phyloP scores from a whole-genome alignment of 345 rosid genomes.

The Trapa bicornis region DNA sequence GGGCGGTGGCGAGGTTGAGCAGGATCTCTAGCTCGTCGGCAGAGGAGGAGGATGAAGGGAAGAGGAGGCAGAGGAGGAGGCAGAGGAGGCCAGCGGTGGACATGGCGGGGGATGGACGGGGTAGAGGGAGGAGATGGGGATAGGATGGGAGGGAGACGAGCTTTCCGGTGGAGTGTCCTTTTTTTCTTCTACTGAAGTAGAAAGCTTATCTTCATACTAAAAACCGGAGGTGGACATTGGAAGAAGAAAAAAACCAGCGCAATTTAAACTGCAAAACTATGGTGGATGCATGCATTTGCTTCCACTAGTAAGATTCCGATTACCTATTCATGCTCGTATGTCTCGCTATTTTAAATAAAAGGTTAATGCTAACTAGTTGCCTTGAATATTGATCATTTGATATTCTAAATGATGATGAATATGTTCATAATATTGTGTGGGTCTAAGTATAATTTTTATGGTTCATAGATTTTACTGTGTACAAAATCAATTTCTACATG shows the following conservation, averaged over 20 bases:
- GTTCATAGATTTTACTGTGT: too few relatives aligned
- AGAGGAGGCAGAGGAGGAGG: conserved; percentile 7
- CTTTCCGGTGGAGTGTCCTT: neutral
- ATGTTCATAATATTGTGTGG: too few relatives aligned
- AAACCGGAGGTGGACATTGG: neutral
- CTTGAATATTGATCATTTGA: too few relatives aligned
- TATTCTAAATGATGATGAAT: too few relatives aligned
- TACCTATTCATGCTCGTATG: too few relatives aligned
- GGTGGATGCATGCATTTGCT: neutral
- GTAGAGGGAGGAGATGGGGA: neutral
- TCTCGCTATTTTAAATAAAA: too few relatives aligned
- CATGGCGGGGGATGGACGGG: conserved; percentile 14
- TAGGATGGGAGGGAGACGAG: too few relatives aligned
- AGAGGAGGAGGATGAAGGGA: conserved; percentile 5
- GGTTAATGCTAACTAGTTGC: too few relatives aligned
- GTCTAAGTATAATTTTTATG: too few relatives aligned
- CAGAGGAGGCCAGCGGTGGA: conserved; percentile 6
- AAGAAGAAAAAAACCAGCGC: neutral
- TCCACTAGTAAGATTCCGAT: neutral
- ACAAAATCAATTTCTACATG: too few relatives aligned
- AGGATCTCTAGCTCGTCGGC: conserved; percentile 23
- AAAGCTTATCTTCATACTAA: neutral
- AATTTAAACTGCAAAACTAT: neutral
- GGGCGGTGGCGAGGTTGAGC: conserved; percentile 15
- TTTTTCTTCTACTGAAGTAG: neutral